Evolutionary conservation across 306 rosid species (phyloP).

Genomic region (Vigna trinervia): DNA sequence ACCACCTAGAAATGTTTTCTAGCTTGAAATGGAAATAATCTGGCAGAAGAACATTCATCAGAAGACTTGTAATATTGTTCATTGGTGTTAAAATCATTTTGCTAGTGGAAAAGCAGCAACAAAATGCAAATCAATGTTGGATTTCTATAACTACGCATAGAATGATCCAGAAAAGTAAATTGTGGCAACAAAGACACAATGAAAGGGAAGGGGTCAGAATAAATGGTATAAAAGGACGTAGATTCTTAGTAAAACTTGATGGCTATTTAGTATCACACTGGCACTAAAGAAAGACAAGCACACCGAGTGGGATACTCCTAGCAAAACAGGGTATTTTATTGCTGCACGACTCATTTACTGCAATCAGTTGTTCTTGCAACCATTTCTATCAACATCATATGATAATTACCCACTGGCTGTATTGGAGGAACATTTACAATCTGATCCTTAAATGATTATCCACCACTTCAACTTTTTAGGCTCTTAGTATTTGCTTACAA

Average conservation of each 20-base stretch:
- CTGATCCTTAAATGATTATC: background rate
- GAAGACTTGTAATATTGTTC: slow-evolving; percentile 36
- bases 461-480: slow-evolving; percentile 13
- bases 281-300: slow-evolving; percentile 3
- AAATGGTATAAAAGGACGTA: background rate
- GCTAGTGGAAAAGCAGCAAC: slow-evolving; percentile 41
- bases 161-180: background rate
- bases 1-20: slow-evolving; percentile 37
- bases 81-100: slow-evolving; percentile 44
- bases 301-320: slow-evolving; percentile 25
- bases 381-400: slow-evolving; percentile 1
- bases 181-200: slow-evolving; percentile 2
- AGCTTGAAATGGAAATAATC: slow-evolving; percentile 60
- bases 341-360: slow-evolving; percentile 9
- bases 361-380: slow-evolving; percentile 7
- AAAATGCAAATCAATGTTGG: slow-evolving; percentile 26
- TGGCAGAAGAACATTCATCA: slow-evolving; percentile 42
- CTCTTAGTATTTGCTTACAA: background rate
- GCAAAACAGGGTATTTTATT: background rate
- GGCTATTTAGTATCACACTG: background rate
- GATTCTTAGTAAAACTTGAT: background rate
- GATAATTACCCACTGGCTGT: background rate
- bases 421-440: slow-evolving; percentile 21
- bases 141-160: background rate
- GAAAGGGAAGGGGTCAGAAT: background rate